Conservation (phyloP, 148 eudicot genomes). For the Camellia japonica region DNA sequence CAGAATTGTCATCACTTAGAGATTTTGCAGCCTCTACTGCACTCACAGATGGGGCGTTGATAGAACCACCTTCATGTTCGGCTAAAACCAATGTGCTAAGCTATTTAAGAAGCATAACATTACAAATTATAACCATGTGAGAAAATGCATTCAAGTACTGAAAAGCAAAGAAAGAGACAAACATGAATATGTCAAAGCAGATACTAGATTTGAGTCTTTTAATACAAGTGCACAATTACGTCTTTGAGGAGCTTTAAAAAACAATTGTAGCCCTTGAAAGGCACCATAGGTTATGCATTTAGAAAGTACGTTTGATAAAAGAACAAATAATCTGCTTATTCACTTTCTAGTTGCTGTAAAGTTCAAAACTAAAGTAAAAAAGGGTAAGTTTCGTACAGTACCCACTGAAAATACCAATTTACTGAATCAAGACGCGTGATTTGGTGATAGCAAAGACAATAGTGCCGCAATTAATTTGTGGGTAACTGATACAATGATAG, state of each 20-base stretch:
- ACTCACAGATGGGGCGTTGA: constrained; percentile 64
- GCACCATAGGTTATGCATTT: background rate
- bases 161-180: background rate
- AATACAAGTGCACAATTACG: background rate
- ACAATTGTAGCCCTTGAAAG: background rate
- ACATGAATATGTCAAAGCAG: background rate
- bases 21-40: constrained; percentile 79
- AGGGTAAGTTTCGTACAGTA: too few species aligned
- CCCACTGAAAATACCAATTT: background rate
- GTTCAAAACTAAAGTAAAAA: background rate
- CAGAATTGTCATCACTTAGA: constrained; percentile 53
- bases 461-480: too few species aligned
- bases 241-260: background rate
- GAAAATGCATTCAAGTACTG: background rate
- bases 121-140: background rate
- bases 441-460: too few species aligned
- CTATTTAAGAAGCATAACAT: constrained; percentile 28
- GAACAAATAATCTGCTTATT: background rate
- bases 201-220: background rate
- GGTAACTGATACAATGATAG: too few species aligned
- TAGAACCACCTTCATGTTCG: constrained; percentile 82
- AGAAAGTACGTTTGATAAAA: background rate
- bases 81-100: constrained; percentile 83
- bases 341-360: background rate
- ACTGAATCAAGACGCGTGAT: background rate